These are phyloP conservation scores for Irpex lacteus DNA, from an alignment of 1,284 basidiomycete species.

Conservation along the genomic window DNA sequence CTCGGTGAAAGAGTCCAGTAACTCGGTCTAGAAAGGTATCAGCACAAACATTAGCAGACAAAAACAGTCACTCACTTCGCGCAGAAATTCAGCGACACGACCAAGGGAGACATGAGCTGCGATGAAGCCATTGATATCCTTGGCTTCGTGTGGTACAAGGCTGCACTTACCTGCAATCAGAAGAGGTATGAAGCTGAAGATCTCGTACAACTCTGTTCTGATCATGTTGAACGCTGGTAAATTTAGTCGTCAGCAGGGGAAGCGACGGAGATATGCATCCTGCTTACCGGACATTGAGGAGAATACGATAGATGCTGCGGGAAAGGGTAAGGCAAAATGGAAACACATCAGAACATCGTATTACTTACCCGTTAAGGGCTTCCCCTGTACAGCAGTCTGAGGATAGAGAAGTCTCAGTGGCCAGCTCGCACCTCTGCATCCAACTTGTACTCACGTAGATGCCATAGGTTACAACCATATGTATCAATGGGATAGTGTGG, in stretches of 20 bases:
- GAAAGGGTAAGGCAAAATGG: too few relatives aligned
- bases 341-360: too few relatives aligned
- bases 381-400: too few relatives aligned
- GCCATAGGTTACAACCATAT: too few relatives aligned
- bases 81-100: constrained; percentile 46
- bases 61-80: constrained; percentile 30
- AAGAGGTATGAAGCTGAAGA: constrained; percentile 31
- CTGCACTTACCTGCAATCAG: constrained; percentile 31
- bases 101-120: constrained; percentile 49
- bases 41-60: not conserved
- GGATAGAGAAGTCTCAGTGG: too few relatives aligned
- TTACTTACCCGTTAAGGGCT: too few relatives aligned
- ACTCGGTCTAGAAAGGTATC: constrained; percentile 36
- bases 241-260: not conserved
- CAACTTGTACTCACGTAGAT: too few relatives aligned
- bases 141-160: not conserved
- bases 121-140: too few relatives aligned
- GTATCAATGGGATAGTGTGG: too few relatives aligned
- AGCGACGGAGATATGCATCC: not conserved
- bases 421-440: too few relatives aligned
- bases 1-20: constrained; percentile 44
- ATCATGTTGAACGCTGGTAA: constrained; percentile 33
- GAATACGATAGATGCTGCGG: constrained; percentile 37
- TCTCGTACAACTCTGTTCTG: constrained; percentile 28
- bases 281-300: constrained; percentile 37